phyloP scores from a whole-genome alignment of 768 basidiomycete species.

The Postia placenta region DNA sequence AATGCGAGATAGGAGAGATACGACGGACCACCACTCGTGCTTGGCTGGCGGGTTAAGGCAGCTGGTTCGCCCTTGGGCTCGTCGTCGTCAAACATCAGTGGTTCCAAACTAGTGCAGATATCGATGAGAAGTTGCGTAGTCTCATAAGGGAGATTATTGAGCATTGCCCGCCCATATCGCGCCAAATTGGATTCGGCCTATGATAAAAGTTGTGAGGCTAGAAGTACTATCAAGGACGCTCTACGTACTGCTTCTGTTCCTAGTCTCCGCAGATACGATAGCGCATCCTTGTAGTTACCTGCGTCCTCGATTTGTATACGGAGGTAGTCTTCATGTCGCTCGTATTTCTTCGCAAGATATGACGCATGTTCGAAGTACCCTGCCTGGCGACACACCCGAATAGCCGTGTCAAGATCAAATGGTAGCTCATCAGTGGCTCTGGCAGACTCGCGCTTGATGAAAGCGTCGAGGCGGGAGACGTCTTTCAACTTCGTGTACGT shows the following conservation, averaged over 20 bases:
- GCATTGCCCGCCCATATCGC: slow-evolving; percentile 82
- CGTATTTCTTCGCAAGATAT: slow-evolving; percentile 89
- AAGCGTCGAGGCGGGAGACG: slow-evolving; percentile 77
- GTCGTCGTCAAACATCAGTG: slow-evolving; percentile 36
- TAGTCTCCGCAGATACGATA: slow-evolving; percentile 72
- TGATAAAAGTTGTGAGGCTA: neutral
- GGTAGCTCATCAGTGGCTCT: slow-evolving; percentile 63
- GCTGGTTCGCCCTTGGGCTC: slow-evolving; percentile 25
- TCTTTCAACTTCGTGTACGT: slow-evolving; percentile 98
- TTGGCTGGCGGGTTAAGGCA: slow-evolving; percentile 21
- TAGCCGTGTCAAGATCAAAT: slow-evolving; percentile 95
- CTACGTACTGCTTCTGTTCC: slow-evolving; percentile 74
- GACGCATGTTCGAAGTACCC: slow-evolving; percentile 94
- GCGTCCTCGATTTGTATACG: slow-evolving; percentile 93
- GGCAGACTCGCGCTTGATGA: slow-evolving; percentile 83
- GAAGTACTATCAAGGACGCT: slow-evolving; percentile 1
- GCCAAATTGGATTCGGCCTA: slow-evolving; percentile 85
- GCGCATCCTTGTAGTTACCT: slow-evolving; percentile 72
- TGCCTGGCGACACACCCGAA: slow-evolving; percentile 93
- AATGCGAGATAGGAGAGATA: slow-evolving; percentile 80
- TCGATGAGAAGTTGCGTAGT: slow-evolving; percentile 91
- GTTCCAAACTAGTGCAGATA: slow-evolving; percentile 67
- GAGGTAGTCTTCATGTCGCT: slow-evolving; percentile 87
- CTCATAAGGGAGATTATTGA: slow-evolving; percentile 76
- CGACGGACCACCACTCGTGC: slow-evolving; percentile 40